Evolutionary conservation across 352 stramenopile species (phyloP).

Genomic region (Globisporangium lucens): DNA sequence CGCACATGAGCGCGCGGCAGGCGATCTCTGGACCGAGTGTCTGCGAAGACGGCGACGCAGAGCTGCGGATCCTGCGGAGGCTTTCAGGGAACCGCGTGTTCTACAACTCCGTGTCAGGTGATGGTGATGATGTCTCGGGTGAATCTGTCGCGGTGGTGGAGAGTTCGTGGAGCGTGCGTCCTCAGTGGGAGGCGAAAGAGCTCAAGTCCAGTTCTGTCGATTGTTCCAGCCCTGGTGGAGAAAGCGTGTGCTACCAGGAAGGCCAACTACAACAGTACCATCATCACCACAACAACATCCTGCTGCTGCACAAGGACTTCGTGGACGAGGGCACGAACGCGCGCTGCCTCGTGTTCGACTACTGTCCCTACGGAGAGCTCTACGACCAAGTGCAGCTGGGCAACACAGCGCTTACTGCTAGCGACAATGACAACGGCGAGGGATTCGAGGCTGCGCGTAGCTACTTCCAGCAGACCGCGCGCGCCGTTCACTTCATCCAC

Average conservation of each 20-base stretch:
- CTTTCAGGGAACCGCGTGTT: slow-evolving; percentile 33
- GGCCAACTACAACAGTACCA: neutral
- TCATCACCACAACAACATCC: slow-evolving; percentile 27
- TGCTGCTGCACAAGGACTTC: slow-evolving; percentile 53
- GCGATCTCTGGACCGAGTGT: slow-evolving; percentile 39
- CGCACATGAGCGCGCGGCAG: slow-evolving; percentile 43
- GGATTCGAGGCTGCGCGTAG: slow-evolving; percentile 24
- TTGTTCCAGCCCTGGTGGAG: too few relatives aligned
- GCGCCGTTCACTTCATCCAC: slow-evolving; percentile 50
- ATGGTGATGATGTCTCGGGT: too few relatives aligned
- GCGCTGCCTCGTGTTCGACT: slow-evolving; percentile 62
- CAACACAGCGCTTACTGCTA: neutral
- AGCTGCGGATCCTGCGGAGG: slow-evolving; percentile 40
- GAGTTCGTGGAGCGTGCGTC: slow-evolving; percentile 23
- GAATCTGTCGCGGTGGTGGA: neutral
- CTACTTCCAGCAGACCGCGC: slow-evolving; percentile 50
- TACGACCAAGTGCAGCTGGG: slow-evolving; percentile 33
- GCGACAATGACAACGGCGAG: neutral
- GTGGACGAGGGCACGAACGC: slow-evolving; percentile 38
- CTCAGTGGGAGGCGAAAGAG: slow-evolving; percentile 17
- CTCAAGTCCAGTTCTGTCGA: slow-evolving; percentile 3
- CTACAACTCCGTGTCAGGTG: neutral
- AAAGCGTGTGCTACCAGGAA: too few relatives aligned
- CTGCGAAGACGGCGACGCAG: slow-evolving; percentile 39
- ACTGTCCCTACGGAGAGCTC: slow-evolving; percentile 56